A percentile compares a stretch with the other conserved stretches of the same genome.
phyloP scores from a whole-genome alignment of 345 rosid genomes.

The Gossypium mustelinum region DNA sequence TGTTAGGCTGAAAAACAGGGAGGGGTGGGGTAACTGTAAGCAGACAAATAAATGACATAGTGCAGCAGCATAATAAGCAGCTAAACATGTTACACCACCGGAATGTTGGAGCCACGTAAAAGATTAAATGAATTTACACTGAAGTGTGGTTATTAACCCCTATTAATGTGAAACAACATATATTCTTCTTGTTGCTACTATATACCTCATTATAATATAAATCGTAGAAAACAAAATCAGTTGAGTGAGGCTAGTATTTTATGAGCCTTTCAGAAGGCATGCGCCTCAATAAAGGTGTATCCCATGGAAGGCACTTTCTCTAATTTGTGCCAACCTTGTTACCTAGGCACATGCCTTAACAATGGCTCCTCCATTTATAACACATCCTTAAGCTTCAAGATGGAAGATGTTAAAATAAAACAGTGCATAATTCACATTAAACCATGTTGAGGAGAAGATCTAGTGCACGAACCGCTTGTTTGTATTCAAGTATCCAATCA shows the following conservation, averaged over 20 bases:
- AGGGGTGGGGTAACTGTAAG: not conserved
- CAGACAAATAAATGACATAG: not conserved
- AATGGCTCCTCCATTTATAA: not conserved
- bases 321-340: not conserved
- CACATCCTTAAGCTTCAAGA: not conserved
- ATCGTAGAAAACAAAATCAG: not conserved
- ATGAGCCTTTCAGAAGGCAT: not conserved
- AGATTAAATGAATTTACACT: not conserved
- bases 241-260: not conserved
- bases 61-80: not conserved
- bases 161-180: no score
- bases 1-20: slow-evolving; percentile 45
- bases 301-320: not conserved
- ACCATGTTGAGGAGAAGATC: not conserved
- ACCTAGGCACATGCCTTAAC: not conserved
- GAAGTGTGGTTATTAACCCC: not conserved
- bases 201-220: not conserved
- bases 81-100: not conserved
- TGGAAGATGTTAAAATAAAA: slow-evolving; percentile 17
- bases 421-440: not conserved
- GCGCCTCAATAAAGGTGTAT: not conserved
- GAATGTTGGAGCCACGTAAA: not conserved
- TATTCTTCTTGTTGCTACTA: not conserved
- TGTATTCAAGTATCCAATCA: slow-evolving; percentile 76
- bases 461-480: slow-evolving; percentile 48